Percentiles rank a stretch among this genome's conserved stretches.
Conservation (phyloP, 768 basidiomycete species). For the Russula virescens region DNA sequence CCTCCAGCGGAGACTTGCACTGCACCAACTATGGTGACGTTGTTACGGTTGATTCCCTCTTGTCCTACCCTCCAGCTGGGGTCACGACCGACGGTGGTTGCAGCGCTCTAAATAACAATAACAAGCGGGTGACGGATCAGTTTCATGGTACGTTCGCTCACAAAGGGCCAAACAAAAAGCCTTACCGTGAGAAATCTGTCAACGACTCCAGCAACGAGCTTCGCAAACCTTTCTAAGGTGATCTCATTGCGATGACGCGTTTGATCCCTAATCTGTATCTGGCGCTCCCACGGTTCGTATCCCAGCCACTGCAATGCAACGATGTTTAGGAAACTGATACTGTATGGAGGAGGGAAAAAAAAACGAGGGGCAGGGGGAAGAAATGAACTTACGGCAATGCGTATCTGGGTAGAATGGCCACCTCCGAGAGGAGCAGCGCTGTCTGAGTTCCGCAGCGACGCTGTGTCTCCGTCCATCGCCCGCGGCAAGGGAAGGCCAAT, state of each 20-base stretch:
- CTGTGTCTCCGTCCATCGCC: slow-evolving; percentile 3
- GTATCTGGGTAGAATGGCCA: slow-evolving; percentile 17
- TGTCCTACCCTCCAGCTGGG: not conserved
- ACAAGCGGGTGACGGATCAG: no score
- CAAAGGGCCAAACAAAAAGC: not conserved
- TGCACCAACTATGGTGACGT: slow-evolving; percentile 11
- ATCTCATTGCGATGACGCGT: slow-evolving; percentile 19
- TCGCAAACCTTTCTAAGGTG: slow-evolving; percentile 17
- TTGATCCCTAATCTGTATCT: slow-evolving; percentile 21
- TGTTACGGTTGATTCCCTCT: slow-evolving; percentile 1
- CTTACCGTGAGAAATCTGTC: slow-evolving; percentile 19
- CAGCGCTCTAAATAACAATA: not conserved
- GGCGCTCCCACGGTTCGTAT: slow-evolving; percentile 14
- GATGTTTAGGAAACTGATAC: not conserved
- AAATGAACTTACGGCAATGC: slow-evolving; percentile 5
- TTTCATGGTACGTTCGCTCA: no score
- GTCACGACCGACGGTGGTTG: not conserved
- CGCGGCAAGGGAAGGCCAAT: slow-evolving; percentile 8
- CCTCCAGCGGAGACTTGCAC: slow-evolving; percentile 21
- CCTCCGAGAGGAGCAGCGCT: slow-evolving; percentile 11
- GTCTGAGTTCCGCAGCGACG: not conserved
- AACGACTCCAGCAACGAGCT: slow-evolving; percentile 18
- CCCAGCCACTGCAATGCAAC: slow-evolving; percentile 15
- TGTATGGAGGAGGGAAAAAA: no score
- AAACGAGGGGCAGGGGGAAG: not conserved